phyloP scores from a whole-genome alignment of 495 filamentous ascomycete genomes.

The Pyrenula massariospora region DNA sequence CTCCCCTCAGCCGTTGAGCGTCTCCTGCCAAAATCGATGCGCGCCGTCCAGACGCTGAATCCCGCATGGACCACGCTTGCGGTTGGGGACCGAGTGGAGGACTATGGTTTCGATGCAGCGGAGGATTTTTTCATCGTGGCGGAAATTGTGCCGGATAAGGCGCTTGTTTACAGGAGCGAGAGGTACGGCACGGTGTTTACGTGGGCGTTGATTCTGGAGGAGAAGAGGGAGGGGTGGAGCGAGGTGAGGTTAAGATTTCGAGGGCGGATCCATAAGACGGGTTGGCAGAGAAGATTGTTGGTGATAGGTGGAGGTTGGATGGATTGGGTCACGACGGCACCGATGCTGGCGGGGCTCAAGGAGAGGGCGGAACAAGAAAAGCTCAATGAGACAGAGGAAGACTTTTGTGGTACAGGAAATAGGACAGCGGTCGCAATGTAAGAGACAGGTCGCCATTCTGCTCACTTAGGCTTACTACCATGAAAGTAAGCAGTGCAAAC shows the following conservation, averaged over 20 bases:
- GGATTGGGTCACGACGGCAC: not conserved
- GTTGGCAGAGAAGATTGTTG: not conserved
- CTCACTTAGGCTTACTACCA: too few relatives aligned
- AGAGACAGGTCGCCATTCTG: too few relatives aligned
- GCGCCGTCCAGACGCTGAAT: not conserved
- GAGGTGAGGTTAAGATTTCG: not conserved
- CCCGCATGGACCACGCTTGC: not conserved
- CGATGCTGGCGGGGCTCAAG: not conserved
- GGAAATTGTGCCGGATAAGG: not conserved
- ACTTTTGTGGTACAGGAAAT: too few relatives aligned
- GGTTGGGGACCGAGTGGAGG: not conserved
- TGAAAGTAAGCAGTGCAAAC: too few relatives aligned
- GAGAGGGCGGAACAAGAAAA: not conserved
- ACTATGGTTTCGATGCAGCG: not conserved
- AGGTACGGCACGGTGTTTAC: not conserved
- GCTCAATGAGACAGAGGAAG: not conserved
- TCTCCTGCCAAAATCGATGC: not conserved
- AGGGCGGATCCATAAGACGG: not conserved
- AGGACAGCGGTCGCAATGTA: too few relatives aligned
- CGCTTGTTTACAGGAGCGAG: not conserved
- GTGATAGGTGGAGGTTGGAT: not conserved
- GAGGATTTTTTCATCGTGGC: not conserved
- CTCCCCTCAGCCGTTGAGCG: not conserved
- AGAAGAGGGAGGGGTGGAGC: not conserved
- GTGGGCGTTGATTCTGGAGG: not conserved